Base-by-base conservation (phyloP, 345 rosid genomes). In the Kernera saxatilis region DNA sequence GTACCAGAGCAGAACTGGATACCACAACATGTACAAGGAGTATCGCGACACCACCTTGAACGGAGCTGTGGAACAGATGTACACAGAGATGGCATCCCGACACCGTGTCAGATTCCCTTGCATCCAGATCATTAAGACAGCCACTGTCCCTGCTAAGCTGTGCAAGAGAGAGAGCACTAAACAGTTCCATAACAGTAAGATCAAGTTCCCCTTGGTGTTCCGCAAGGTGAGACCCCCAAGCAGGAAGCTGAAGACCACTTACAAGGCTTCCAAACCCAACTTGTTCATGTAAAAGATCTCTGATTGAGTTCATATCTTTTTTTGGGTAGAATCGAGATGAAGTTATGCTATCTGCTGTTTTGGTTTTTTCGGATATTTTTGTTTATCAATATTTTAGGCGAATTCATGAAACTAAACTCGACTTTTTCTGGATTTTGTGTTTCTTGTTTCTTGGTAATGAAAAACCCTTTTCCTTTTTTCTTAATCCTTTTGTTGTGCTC, bases 21-120 rank as follows among this genome's bases (percentile, higher is more conserved):
- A 87, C 69, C 93, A 87, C 76, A 85, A 87, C 58, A 85, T 87
- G 89, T 85, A 87, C 78, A 85, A 87, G 83, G 88, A 85, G 9
- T 84, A 63, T 58, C 61, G 88, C 4, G 90, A 87, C 76, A 84
- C 86, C 0, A 84, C 90, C 32, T 74, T 87, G 13, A 85, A 87
- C 72, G 92, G 92, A 57, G 87, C 80, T 6, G 85, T 87, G 1
- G 90, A 84, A 21, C 87, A 87, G 70, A 87, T 87, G 88, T 85
- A 87, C 76, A 84, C 67, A 0, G 93, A 87, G 83, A 85, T 87
- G 93, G 90, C 87, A 0, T 87, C 88, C 1, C 81, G 90, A 13
- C 90, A 84, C 71, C 81, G 87, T 25, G 90, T 84, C n/a, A 82
- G 90, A 80, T 80, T 70, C 70, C 90, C 90, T 3, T 87, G 90